phyloP scores from a whole-genome alignment of 2,329 filamentous ascomycete genomes.

The Penicillium sp. region DNA sequence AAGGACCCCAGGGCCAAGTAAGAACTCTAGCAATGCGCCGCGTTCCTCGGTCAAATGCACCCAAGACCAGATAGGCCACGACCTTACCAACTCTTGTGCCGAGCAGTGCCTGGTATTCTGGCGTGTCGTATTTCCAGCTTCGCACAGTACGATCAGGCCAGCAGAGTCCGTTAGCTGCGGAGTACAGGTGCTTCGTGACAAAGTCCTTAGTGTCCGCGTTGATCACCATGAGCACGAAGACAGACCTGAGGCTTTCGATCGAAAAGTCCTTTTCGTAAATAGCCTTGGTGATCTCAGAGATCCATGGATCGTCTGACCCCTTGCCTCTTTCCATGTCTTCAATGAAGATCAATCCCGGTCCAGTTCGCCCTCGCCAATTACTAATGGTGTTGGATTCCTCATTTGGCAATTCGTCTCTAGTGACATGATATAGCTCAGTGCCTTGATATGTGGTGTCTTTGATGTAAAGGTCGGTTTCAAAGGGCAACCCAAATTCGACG shows the following conservation, averaged over 20 bases:
- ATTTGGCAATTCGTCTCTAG: no score
- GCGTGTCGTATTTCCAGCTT: not conserved
- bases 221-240: constrained; percentile 3
- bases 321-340: not conserved
- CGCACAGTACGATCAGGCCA: not conserved
- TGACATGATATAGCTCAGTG: no score
- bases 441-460: not conserved
- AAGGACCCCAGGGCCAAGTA: constrained; percentile 2
- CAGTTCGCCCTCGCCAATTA: constrained; percentile 3
- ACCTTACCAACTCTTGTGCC: constrained; percentile 8
- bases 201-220: constrained; percentile 5
- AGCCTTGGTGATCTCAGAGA: constrained; percentile 4
- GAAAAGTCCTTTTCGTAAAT: not conserved
- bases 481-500: not conserved
- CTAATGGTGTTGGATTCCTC: not conserved
- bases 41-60: constrained; percentile 4
- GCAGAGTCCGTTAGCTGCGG: not conserved
- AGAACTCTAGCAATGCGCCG: constrained; percentile 2
- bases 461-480: not conserved
- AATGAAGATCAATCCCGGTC: constrained; percentile 2
- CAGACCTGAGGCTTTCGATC: not conserved
- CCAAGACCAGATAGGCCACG: constrained; percentile 3
- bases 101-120: constrained; percentile 3
- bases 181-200: not conserved
- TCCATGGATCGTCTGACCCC: not conserved